Evolutionary conservation across 441 rosid species (phyloP).

Genomic region (Adansonia grandidieri): DNA sequence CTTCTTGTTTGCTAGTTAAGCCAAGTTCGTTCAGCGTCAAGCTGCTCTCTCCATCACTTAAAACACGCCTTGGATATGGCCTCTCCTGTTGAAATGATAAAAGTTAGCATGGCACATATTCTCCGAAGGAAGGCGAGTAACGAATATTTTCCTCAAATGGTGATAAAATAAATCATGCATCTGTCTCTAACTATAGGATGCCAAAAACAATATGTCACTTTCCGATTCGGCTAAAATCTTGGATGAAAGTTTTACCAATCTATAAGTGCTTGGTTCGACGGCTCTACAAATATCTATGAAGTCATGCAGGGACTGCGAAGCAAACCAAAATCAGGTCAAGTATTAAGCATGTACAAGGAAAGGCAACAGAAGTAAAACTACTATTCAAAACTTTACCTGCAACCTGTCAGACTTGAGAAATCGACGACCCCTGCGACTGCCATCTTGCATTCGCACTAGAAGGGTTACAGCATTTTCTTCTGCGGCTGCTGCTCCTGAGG

Average conservation of each 20-base stretch:
- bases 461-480: constrained; percentile 90
- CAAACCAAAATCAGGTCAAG: constrained; percentile 26
- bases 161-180: neutral
- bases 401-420: constrained; percentile 83
- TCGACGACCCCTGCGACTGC: constrained; percentile 82
- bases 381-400: constrained; percentile 50
- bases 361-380: neutral
- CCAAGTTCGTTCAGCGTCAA: constrained; percentile 82
- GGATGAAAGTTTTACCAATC: constrained; percentile 63
- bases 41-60: constrained; percentile 70
- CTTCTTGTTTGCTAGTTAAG: constrained; percentile 89
- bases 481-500: constrained; percentile 73
- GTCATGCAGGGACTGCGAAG: constrained; percentile 82
- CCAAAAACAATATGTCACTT: neutral
- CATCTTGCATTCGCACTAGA: constrained; percentile 93
- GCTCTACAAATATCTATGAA: constrained; percentile 84
- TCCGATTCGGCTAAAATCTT: neutral
- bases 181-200: neutral
- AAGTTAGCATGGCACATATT: neutral
- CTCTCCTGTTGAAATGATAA: constrained; percentile 68
- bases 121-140: neutral
- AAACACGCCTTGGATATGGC: constrained; percentile 92
- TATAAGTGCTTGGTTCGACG: constrained; percentile 82
- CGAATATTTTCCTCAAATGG: neutral
- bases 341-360: constrained; percentile 17